Base-by-base conservation (phyloP, 2,329 filamentous ascomycete genomes). In the Neofusicoccum cordaticola region DNA sequence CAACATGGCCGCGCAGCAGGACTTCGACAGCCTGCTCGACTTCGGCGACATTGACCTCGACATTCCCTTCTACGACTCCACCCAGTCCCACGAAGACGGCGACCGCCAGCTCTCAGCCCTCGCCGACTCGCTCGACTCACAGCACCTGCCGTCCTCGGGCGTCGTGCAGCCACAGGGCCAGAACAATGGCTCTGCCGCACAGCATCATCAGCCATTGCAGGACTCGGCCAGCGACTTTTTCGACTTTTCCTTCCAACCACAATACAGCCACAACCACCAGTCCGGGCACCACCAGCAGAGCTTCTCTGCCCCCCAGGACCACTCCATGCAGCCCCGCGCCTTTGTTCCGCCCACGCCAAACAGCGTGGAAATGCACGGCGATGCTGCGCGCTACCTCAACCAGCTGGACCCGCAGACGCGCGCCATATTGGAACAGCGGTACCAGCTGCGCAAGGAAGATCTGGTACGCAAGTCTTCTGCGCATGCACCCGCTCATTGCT, bases 341-440 rank as follows among this genome's bases (percentile, higher is more conserved):
- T 60, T 52, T 61, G 85, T 92, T 7, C 91, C 91, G 5, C 90
- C 90, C 2, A 95, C 91, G 13, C 91, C 91, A 0, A 91, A 90
- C 74, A 94, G 91, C 73, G 83, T 92, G 31, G 90, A 94, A 72
- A 86, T 94, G 78, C 88, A 90, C 69, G 75, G 85, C 80, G 72
- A 86, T 79, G 68, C 84, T 72, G 71, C 81, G 69, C 74, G 73
- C 69, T 92, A 88, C 73, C 75, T 86, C 62, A 83, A 85, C 50
- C 81, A 86, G 44, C 72, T 80, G 71, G 80, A 83, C 71, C 73
- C 79, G 51, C 83, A 86, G 68, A 84, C 86, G 53, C 85, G 88
- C 44, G 81, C 86, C 61, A 82, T 90, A 70, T 88, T 88, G 69
- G 89, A 93, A 66, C 80, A 81, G 70, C 81, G 83, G 60, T 90